phyloP scores from a whole-genome alignment of 495 filamentous ascomycete species.

The Immersiella caudata region DNA sequence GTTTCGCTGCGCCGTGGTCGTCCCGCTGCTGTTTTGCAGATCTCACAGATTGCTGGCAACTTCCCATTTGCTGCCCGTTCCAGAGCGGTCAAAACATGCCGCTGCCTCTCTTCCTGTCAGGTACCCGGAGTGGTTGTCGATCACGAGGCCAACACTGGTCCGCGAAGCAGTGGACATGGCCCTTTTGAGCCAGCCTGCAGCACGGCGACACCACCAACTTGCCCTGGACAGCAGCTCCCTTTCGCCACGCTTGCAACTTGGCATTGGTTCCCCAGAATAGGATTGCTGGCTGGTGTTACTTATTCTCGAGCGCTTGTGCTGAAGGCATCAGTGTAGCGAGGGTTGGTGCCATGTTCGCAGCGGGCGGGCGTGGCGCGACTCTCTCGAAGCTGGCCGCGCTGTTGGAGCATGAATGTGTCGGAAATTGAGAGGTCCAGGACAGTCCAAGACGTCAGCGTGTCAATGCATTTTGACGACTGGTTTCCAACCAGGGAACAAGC shows the following conservation, averaged over 20 bases:
- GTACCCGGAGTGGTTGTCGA: slow-evolving; percentile 22
- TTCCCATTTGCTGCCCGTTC: slow-evolving; percentile 14
- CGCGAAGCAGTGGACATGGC: slow-evolving; percentile 5
- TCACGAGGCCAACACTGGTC: slow-evolving; percentile 14
- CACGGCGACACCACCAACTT: slow-evolving; percentile 11
- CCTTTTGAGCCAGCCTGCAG: slow-evolving; percentile 11
- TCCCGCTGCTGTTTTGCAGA: slow-evolving; percentile 1
- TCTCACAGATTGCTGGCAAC: slow-evolving; percentile 12
- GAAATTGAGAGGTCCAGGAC: neutral
- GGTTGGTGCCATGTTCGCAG: neutral
- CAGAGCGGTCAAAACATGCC: neutral
- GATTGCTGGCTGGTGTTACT: neutral
- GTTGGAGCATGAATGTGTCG: neutral
- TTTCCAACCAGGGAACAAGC: neutral
- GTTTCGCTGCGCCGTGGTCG: neutral
- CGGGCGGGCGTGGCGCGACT: neutral
- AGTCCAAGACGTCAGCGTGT: neutral
- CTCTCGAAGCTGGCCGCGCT: neutral
- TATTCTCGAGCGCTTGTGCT: neutral
- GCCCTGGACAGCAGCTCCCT: neutral
- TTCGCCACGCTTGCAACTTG: neutral
- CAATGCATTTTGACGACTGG: neutral
- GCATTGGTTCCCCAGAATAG: neutral
- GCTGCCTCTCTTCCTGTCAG: slow-evolving; percentile 20
- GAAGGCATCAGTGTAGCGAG: neutral